Evolutionary conservation across 192 early-diverging fungal species (phyloP), one percentile per base, ranked within the genome.

Genomic region (Coemansia reversa): DNA sequence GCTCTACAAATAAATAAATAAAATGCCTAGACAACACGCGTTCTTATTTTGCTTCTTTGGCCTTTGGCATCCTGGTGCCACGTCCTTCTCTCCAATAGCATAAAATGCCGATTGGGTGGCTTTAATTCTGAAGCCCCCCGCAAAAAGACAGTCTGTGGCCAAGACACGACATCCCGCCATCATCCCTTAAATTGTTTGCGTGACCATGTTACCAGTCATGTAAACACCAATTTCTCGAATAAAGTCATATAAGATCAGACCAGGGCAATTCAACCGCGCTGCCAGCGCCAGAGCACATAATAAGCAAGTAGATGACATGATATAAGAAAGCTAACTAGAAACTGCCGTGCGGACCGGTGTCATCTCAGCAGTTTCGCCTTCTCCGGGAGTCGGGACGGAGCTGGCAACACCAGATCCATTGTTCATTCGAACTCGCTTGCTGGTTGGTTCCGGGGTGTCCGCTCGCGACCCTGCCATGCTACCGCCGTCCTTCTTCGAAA

Each of bases 361-460:
- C 30, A 49, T 16, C 7, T 63, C 62, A 14, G 51, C 48, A 9
- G 54, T n/a, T 12, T 71, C 62, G 32, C 55, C 56, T 32, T 71
- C 69, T 24, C 49, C 51, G 18, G 69, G 69, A 7, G 57, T 74
- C 18, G 56, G 52, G 20, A 42, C 50, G 9, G 61, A 48, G 42
- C 60, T 74, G 39, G 60, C 32, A 19, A 39, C 58, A 35, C 51
- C 45, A 24, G 62, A 63, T 6, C 53, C 68, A 25, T 51, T 51
- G 51, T 50, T 63, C 16, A 55, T 42, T 50, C 72, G 66, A 16
- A 52, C 20, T 5, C 72, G 72, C 59, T 69, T 69, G 62, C 28
- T 60, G 32, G 35, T 55, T 12, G 67, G 64, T 60, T 77, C 75
- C 3, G 75, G 75, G 27, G 75, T 77, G 33, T 67, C 63, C 18